Evolutionary conservation across 2,329 filamentous ascomycete genomes (phyloP).

Genomic region (Trichoderma koningii): DNA sequence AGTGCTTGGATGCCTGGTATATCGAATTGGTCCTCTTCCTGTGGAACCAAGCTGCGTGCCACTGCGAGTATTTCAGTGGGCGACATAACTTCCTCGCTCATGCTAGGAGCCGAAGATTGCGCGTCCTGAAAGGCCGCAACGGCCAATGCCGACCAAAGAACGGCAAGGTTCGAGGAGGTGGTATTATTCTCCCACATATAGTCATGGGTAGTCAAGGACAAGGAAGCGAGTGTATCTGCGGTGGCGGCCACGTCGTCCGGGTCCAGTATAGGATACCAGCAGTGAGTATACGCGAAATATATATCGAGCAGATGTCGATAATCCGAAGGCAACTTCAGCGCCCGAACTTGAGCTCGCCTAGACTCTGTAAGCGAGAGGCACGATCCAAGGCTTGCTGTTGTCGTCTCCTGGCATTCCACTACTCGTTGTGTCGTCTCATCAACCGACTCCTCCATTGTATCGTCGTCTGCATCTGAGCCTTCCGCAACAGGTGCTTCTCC

Average conservation of each 20-base stretch:
- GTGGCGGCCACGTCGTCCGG: constrained; percentile 4
- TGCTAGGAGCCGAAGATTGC: constrained; percentile 12
- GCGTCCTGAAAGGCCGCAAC: constrained; percentile 15
- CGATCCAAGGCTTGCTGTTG: neutral
- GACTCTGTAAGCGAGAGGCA: neutral
- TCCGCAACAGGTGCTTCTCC: neutral
- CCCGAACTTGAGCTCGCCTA: neutral
- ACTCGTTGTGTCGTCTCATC: neutral
- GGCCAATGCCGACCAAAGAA: constrained; percentile 20
- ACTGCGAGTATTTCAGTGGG: constrained; percentile 1
- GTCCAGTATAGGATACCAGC: constrained; percentile 19
- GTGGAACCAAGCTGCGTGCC: constrained; percentile 13
- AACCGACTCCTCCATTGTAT: neutral
- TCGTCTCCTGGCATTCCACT: neutral
- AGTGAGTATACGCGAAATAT: constrained; percentile 22
- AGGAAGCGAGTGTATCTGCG: neutral
- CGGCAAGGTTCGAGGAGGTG: neutral
- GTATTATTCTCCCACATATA: neutral
- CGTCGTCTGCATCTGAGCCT: constrained; percentile 10
- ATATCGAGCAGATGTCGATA: constrained; percentile 4
- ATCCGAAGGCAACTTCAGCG: neutral
- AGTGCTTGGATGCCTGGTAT: constrained; percentile 1
- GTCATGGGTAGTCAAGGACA: neutral
- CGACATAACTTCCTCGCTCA: neutral
- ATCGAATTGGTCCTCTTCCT: constrained; percentile 6